These are phyloP conservation scores for Cercospora sojina DNA, from an alignment of 2,329 filamentous ascomycete species.

Conservation along the genomic window DNA sequence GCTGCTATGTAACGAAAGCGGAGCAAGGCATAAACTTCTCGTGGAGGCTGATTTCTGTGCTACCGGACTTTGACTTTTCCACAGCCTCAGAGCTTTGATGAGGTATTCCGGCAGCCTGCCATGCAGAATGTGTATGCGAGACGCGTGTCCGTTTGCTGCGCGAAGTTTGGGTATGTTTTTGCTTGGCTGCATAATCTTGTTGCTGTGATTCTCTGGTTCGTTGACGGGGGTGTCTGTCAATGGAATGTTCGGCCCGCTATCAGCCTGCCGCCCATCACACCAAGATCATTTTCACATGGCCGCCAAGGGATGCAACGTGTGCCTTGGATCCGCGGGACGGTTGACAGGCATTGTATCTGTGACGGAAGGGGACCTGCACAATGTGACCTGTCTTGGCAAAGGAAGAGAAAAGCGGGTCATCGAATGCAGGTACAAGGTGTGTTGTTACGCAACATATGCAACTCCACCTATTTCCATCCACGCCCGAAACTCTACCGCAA, in stretches of 20 bases:
- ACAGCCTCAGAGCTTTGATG: not conserved
- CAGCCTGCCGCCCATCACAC: not conserved
- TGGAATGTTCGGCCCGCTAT: slow-evolving; percentile 1
- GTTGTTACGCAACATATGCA: slow-evolving; percentile 9
- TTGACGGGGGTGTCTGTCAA: not conserved
- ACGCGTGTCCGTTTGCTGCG: not conserved
- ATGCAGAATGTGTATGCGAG: not conserved
- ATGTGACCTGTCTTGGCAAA: not conserved
- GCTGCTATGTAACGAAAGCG: slow-evolving; percentile 6
- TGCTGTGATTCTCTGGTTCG: not conserved
- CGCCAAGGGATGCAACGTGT: not conserved
- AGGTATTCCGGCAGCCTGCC: not conserved
- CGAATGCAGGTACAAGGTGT: slow-evolving; percentile 15
- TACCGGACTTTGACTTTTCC: slow-evolving; percentile 11
- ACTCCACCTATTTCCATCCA: slow-evolving; percentile 2
- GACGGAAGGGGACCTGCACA: not conserved
- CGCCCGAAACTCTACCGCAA: slow-evolving; percentile 16
- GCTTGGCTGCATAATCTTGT: slow-evolving; percentile 4
- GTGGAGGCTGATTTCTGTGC: slow-evolving; percentile 17
- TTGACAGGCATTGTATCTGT: not conserved
- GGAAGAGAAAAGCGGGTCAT: not conserved
- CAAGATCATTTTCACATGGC: not conserved
- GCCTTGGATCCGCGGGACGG: not conserved
- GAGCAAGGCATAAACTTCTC: slow-evolving; percentile 13
- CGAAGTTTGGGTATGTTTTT: not conserved